phyloP scores from a whole-genome alignment of 352 stramenopile genomes.

The Pythium aquatile region DNA sequence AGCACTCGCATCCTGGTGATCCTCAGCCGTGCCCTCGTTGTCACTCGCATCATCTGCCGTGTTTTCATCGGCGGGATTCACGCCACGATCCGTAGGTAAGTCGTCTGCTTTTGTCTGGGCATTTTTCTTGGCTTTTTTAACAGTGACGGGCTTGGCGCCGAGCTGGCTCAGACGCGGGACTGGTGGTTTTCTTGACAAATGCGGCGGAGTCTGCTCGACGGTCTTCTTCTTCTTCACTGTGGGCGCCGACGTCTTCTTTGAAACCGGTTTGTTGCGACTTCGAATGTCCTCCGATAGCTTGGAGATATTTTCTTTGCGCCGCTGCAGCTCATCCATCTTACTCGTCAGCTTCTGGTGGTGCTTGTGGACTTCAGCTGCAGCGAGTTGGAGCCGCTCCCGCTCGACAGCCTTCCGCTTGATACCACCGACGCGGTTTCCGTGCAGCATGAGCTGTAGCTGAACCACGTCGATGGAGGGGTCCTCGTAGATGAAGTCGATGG shows the following conservation, averaged over 20 bases:
- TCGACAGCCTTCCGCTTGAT: slow-evolving; percentile 48
- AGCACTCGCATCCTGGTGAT: not conserved
- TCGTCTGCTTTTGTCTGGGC: not conserved
- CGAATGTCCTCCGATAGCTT: slow-evolving; percentile 59
- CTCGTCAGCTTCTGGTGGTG: slow-evolving; percentile 26
- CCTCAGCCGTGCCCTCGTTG: not conserved
- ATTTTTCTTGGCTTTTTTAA: slow-evolving; percentile 14
- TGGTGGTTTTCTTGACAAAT: slow-evolving; percentile 40
- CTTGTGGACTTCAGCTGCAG: slow-evolving; percentile 44
- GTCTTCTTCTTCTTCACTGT: slow-evolving; percentile 7
- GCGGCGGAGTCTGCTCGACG: not conserved
- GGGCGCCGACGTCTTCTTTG: not conserved
- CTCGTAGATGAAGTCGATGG: slow-evolving; percentile 61
- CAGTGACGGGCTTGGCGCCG: not conserved
- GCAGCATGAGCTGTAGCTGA: slow-evolving; percentile 38
- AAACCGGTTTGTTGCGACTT: slow-evolving; percentile 36
- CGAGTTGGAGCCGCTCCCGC: slow-evolving; percentile 38
- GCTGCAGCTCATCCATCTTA: slow-evolving; percentile 30
- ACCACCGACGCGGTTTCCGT: slow-evolving; percentile 21
- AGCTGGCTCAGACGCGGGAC: slow-evolving; percentile 50
- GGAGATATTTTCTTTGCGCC: slow-evolving; percentile 42
- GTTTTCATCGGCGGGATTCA: not conserved
- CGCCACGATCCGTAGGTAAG: not conserved
- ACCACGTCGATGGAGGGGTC: slow-evolving; percentile 52
- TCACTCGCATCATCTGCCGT: not conserved